Percentiles rank a stretch among this genome's conserved stretches.
Evolutionary conservation across 495 filamentous ascomycete genomes (phyloP).

Genomic region (Polyplosphaeria fusca): DNA sequence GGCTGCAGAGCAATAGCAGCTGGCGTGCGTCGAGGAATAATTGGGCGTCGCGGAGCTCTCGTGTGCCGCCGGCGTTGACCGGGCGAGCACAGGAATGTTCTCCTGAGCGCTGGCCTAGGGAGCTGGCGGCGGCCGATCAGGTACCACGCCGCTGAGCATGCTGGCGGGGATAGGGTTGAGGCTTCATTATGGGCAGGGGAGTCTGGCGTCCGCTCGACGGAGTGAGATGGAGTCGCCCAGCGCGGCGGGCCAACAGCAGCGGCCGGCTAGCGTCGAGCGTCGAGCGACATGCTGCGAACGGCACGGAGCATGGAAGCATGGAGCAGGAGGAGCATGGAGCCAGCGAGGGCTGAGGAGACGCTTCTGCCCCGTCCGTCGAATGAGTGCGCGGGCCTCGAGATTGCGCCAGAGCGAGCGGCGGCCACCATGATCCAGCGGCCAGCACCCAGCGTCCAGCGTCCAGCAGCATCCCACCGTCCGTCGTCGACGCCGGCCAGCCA

Average conservation of each 20-base stretch:
- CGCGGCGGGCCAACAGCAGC: conserved; percentile 4
- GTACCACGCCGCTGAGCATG: conserved; percentile 28
- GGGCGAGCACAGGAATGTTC: conserved; percentile 27
- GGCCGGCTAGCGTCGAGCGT: conserved; percentile 1
- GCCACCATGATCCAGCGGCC: background rate
- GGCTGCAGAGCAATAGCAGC: conserved; percentile 10
- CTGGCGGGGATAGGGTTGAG: conserved; percentile 21
- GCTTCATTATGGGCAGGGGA: conserved; percentile 34
- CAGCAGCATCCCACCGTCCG: conserved; percentile 6
- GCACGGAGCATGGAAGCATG: conserved; percentile 6
- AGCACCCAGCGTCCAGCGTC: background rate
- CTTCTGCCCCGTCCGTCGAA: too few species aligned
- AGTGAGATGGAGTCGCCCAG: conserved; percentile 16
- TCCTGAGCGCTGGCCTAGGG: conserved; percentile 20
- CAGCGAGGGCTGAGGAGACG: background rate
- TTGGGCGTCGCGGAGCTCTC: conserved; percentile 26
- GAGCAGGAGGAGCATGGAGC: background rate
- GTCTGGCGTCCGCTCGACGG: conserved; percentile 5
- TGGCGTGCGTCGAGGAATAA: conserved; percentile 3
- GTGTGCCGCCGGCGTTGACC: conserved; percentile 1
- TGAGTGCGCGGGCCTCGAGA: background rate
- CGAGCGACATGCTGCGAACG: conserved; percentile 19
- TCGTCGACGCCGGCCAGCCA: conserved; percentile 15
- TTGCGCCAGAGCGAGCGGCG: conserved; percentile 13
- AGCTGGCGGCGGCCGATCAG: conserved; percentile 28